Conservation (phyloP, 2,329 filamentous ascomycete species). For the Phoma sp. region DNA sequence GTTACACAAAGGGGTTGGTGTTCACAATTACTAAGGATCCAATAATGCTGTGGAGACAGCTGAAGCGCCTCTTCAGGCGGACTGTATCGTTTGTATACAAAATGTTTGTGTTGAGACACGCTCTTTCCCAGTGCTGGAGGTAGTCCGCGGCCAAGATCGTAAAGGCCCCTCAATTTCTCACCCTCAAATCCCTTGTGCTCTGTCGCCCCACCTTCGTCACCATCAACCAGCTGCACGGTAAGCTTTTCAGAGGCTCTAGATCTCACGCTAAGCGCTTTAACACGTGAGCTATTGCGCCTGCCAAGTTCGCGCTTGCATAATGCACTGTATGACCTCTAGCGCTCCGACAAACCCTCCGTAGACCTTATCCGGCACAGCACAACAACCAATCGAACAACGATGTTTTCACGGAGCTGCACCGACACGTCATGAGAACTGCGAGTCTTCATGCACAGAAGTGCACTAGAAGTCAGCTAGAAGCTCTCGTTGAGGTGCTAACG, state of each 20-base stretch:
- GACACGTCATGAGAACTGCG: slow-evolving; percentile 4
- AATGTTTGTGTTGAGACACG: slow-evolving; percentile 13
- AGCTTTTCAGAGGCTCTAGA: slow-evolving; percentile 17
- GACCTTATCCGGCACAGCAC: not conserved
- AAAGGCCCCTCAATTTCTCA: slow-evolving; percentile 3
- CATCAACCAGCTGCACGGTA: slow-evolving; percentile 8
- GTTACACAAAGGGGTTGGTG: not conserved
- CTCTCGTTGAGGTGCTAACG: slow-evolving; percentile 4
- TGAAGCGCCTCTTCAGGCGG: slow-evolving; percentile 11
- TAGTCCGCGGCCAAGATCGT: slow-evolving; percentile 11
- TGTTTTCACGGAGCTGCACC: not conserved
- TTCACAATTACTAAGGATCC: not conserved
- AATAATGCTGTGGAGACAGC: slow-evolving; percentile 8
- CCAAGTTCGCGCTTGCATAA: slow-evolving; percentile 4
- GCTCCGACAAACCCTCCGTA: slow-evolving; percentile 20
- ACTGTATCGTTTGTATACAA: slow-evolving; percentile 7
- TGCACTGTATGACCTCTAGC: slow-evolving; percentile 9
- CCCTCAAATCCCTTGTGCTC: slow-evolving; percentile 1
- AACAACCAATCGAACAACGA: slow-evolving; percentile 6
- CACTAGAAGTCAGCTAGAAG: slow-evolving; percentile 16
- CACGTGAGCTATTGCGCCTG: slow-evolving; percentile 14
- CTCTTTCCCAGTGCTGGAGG: slow-evolving; percentile 8
- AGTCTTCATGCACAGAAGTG: slow-evolving; percentile 10
- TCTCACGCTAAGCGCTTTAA: slow-evolving; percentile 10
- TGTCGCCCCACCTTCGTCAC: slow-evolving; percentile 12